Evolutionary conservation across 148 eudicot species (phyloP).

Genomic region (Camellia sinensis): DNA sequence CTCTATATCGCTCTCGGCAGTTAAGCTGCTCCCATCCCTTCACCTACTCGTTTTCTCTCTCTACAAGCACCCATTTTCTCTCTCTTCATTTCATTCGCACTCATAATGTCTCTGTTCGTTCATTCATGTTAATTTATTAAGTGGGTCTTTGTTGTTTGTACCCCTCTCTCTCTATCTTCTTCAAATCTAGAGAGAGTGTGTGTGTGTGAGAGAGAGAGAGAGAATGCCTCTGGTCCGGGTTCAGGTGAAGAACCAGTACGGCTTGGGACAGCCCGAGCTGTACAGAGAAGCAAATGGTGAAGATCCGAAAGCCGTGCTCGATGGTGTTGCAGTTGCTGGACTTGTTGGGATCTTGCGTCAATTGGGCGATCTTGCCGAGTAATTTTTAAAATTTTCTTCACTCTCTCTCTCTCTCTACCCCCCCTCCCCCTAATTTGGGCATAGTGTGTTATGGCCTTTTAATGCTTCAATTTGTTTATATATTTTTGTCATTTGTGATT

Average conservation of each 20-base stretch:
- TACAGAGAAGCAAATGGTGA: conserved; percentile 55
- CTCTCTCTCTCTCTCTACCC: neutral
- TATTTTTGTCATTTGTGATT: neutral
- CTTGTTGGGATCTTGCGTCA: conserved; percentile 96
- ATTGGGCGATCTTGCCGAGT: conserved; percentile 97
- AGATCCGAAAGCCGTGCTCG: conserved; percentile 82
- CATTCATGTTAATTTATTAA: neutral
- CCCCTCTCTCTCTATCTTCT: neutral
- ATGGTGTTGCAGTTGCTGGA: conserved; percentile 91
- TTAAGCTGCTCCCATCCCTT: conserved; percentile 56
- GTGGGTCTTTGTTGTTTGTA: neutral
- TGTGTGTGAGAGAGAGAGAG: neutral
- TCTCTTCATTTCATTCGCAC: conserved; percentile 16
- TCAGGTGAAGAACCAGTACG: conserved; percentile 76
- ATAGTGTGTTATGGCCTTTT: neutral
- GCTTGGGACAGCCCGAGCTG: conserved; percentile 65
- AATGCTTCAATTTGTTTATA: neutral
- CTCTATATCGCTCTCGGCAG: conserved; percentile 24
- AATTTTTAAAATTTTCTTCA: conserved; percentile 18
- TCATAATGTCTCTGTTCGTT: neutral
- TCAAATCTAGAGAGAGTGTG: conserved; percentile 9
- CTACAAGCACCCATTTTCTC: conserved; percentile 9
- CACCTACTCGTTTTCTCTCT: conserved; percentile 34
- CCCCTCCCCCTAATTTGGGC: neutral
- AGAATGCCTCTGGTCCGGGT: conserved; percentile 78